Conservation (phyloP, 2,329 filamentous ascomycete genomes). For the Epicoccum sorghinum region DNA sequence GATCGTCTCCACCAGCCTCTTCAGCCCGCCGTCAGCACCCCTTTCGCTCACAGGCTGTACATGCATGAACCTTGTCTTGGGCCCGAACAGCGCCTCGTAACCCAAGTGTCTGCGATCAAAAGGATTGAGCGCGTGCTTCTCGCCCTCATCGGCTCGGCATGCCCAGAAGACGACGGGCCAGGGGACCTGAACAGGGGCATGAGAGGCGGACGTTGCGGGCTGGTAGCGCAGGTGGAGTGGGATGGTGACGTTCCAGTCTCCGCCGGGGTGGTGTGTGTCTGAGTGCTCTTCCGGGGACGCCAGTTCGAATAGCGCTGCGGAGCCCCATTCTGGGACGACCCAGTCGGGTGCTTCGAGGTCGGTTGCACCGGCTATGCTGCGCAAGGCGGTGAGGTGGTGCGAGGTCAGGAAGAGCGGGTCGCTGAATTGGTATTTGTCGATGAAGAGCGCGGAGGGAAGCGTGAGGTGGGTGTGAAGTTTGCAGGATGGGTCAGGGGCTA, state of each 20-base stretch:
- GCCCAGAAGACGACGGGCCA: conserved; percentile 92
- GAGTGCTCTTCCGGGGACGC: conserved; percentile 39
- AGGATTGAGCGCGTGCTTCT: conserved; percentile 74
- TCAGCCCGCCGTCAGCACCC: conserved; percentile 12
- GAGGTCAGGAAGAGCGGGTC: conserved; percentile 79
- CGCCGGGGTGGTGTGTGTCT: conserved; percentile 4
- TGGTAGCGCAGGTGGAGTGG: conserved; percentile 89
- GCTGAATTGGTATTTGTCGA: conserved; percentile 83
- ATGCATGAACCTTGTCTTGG: conserved; percentile 84
- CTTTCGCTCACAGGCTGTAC: conserved; percentile 40
- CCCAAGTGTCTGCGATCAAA: conserved; percentile 87
- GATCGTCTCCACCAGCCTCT: conserved; percentile 6
- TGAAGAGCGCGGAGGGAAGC: conserved; percentile 79
- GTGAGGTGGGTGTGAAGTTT: conserved; percentile 80
- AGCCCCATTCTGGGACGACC: conserved; percentile 78
- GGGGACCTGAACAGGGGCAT: conserved; percentile 63
- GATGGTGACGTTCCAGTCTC: conserved; percentile 70
- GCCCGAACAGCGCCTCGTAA: conserved; percentile 80
- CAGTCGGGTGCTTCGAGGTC: conserved; percentile 93
- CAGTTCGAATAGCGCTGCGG: conserved; percentile 76
- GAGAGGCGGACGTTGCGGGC: conserved; percentile 45
- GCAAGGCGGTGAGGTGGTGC: conserved; percentile 75
- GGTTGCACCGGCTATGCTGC: conserved; percentile 73
- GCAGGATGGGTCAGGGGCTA: conserved; percentile 60
- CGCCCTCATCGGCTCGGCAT: conserved; percentile 70